Evolutionary conservation across 805 yeast species (phyloP).

Genomic region (Kregervanrija fluxuum): DNA sequence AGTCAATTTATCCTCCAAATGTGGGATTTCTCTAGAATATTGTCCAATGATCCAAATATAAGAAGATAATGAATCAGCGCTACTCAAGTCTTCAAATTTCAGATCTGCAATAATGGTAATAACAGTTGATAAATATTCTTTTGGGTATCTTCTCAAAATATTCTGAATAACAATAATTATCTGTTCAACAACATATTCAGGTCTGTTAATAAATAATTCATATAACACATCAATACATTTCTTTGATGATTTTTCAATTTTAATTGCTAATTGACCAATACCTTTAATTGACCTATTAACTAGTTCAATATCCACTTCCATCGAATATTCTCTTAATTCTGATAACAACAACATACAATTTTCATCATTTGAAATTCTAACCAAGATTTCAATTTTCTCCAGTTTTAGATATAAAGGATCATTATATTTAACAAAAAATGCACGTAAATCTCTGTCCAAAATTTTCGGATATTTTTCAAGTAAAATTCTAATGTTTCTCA

Average conservation of each 20-base stretch:
- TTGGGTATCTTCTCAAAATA: conserved; percentile 60
- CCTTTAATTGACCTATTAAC: conserved; percentile 61
- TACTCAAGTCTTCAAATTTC: conserved; percentile 39
- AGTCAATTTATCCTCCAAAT: conserved; percentile 39
- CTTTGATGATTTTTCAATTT: conserved; percentile 43
- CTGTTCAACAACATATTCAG: conserved; percentile 54
- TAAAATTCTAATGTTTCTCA: conserved; percentile 83
- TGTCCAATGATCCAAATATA: conserved; percentile 71
- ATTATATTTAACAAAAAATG: conserved; percentile 82
- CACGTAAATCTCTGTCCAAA: conserved; percentile 71
- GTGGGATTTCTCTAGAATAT: conserved; percentile 54
- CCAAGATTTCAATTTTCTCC: conserved; percentile 70
- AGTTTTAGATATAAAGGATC: conserved; percentile 74
- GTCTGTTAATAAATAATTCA: conserved; percentile 53
- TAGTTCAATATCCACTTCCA: conserved; percentile 79
- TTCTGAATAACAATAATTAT: conserved; percentile 56
- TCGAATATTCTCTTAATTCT: conserved; percentile 72
- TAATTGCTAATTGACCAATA: conserved; percentile 66
- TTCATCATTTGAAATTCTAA: conserved; percentile 55
- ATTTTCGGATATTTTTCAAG: conserved; percentile 82
- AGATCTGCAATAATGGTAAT: conserved; percentile 46
- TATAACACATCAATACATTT: conserved; percentile 56
- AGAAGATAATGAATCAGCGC: conserved; percentile 45
- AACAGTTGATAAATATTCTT: conserved; percentile 40
- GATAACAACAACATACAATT: conserved; percentile 55